Evolutionary conservation across 1,139 yeast genomes (phyloP).

Genomic region (Blastobotrys serpentis): DNA sequence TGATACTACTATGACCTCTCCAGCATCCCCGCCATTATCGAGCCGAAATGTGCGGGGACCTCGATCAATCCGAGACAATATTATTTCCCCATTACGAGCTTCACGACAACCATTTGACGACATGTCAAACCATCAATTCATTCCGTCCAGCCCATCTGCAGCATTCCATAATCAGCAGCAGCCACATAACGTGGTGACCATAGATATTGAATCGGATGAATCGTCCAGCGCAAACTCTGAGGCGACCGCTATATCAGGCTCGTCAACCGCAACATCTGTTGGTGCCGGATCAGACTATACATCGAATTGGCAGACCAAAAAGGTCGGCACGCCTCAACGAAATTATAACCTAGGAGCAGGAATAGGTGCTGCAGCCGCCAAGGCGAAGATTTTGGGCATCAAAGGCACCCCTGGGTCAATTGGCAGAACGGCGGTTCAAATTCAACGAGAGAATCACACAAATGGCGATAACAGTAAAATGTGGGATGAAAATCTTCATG

Average conservation of each 20-base stretch:
- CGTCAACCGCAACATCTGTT: constrained; percentile 14
- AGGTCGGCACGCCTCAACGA: constrained; percentile 21
- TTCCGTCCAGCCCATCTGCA: constrained; percentile 16
- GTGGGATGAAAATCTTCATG: constrained; percentile 31
- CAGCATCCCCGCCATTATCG: constrained; percentile 17
- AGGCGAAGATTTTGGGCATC: constrained; percentile 26
- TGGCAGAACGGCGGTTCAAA: constrained; percentile 25
- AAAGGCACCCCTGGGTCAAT: constrained; percentile 26
- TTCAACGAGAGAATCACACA: constrained; percentile 21
- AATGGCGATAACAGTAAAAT: constrained; percentile 16
- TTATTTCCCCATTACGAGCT: constrained; percentile 27
- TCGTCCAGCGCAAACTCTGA: constrained; percentile 3
- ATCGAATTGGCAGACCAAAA: constrained; percentile 28
- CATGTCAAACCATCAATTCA: constrained; percentile 22
- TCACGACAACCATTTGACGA: constrained; percentile 20
- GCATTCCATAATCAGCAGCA: background rate
- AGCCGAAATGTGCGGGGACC: constrained; percentile 30
- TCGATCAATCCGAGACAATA: constrained; percentile 27
- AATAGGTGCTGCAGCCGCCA: constrained; percentile 30
- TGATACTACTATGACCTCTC: constrained; percentile 21
- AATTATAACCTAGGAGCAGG: constrained; percentile 20
- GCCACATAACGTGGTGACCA: constrained; percentile 1
- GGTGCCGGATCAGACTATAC: constrained; percentile 20
- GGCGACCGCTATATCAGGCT: constrained; percentile 7
- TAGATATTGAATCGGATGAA: constrained; percentile 1